Percentiles rank a stretch among this genome's conserved stretches.
phyloP scores from a whole-genome alignment of 352 stramenopile species.

The Phytophthora kernoviae region DNA sequence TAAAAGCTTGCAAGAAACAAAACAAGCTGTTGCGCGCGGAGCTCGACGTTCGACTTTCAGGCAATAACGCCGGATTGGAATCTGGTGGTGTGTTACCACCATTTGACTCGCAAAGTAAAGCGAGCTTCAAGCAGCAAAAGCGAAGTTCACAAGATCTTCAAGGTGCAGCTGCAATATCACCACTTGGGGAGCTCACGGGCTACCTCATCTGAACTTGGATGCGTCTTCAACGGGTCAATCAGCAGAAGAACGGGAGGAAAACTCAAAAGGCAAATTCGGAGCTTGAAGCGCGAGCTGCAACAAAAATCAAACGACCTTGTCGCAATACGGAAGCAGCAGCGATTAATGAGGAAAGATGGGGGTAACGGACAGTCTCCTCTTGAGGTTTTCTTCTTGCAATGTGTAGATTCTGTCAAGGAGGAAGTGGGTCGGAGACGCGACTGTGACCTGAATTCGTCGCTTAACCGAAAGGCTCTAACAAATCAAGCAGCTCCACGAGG shows the following conservation, averaged over 20 bases:
- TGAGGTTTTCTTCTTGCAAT: slow-evolving; percentile 82
- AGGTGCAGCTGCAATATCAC: neutral
- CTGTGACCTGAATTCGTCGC: slow-evolving; percentile 4
- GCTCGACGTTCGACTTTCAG: slow-evolving; percentile 63
- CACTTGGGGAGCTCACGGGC: slow-evolving; percentile 14
- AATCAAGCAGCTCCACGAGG: slow-evolving; percentile 13
- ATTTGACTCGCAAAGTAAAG: slow-evolving; percentile 42
- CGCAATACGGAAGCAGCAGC: slow-evolving; percentile 44
- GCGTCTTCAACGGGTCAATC: slow-evolving; percentile 14
- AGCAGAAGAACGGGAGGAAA: slow-evolving; percentile 69
- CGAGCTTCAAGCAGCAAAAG: slow-evolving; percentile 14
- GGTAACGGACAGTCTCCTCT: slow-evolving; percentile 49
- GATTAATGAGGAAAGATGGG: slow-evolving; percentile 32
- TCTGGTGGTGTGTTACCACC: slow-evolving; percentile 29
- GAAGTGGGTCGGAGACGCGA: slow-evolving; percentile 59
- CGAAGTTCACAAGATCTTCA: slow-evolving; percentile 22
- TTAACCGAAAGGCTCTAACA: slow-evolving; percentile 18
- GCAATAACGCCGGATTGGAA: slow-evolving; percentile 34
- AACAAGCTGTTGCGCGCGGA: slow-evolving; percentile 91
- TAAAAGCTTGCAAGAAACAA: slow-evolving; percentile 94
- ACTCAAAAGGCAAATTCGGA: slow-evolving; percentile 66
- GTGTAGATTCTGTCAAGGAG: slow-evolving; percentile 83
- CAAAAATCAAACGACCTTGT: slow-evolving; percentile 63
- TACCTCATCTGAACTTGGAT: slow-evolving; percentile 48
- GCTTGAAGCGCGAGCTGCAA: slow-evolving; percentile 71